These are phyloP conservation scores for Lentinula aciculospora DNA, from an alignment of 768 basidiomycete species.

Conservation along the genomic window DNA sequence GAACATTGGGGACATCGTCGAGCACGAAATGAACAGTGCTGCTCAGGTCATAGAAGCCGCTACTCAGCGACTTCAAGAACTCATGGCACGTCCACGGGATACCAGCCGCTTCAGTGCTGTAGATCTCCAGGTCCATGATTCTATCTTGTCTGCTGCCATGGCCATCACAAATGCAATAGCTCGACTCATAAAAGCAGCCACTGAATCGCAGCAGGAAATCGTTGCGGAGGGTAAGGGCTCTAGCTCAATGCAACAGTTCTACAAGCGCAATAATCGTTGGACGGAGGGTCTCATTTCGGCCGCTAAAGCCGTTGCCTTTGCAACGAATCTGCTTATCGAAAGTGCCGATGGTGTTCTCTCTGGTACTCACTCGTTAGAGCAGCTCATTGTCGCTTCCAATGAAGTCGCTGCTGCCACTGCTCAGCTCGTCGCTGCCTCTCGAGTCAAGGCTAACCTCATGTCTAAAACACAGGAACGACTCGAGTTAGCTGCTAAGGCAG, in stretches of 20 bases:
- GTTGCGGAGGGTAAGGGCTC: constrained; percentile 94
- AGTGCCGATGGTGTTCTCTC: constrained; percentile 96
- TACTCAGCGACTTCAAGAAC: constrained; percentile 81
- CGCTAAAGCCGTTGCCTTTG: constrained; percentile 95
- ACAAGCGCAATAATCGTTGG: constrained; percentile 99
- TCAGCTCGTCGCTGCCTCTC: constrained; percentile 95
- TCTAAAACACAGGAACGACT: constrained; percentile 96
- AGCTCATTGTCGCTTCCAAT: constrained; percentile 99
- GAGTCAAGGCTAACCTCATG: constrained; percentile 98
- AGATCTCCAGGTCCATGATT: constrained; percentile 96
- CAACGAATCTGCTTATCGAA: constrained; percentile 93
- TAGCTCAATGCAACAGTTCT: constrained; percentile 91
- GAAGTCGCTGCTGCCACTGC: constrained; percentile 97
- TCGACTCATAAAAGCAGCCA: constrained; percentile 92
- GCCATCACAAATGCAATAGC: constrained; percentile 95
- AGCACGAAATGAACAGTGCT: constrained; percentile 92
- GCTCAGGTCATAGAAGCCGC: constrained; percentile 92
- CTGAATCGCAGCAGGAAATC: constrained; percentile 97
- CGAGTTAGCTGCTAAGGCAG: constrained; percentile 94
- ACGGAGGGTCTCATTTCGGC: constrained; percentile 98
- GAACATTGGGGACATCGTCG: constrained; percentile 93
- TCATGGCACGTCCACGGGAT: constrained; percentile 90
- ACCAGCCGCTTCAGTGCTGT: constrained; percentile 82
- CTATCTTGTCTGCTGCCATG: constrained; percentile 89
- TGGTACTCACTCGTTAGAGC: constrained; percentile 94